These are phyloP conservation scores for Tripterygium wilfordii DNA, from an alignment of 177 flowering plant genomes.

Conservation along the genomic window DNA sequence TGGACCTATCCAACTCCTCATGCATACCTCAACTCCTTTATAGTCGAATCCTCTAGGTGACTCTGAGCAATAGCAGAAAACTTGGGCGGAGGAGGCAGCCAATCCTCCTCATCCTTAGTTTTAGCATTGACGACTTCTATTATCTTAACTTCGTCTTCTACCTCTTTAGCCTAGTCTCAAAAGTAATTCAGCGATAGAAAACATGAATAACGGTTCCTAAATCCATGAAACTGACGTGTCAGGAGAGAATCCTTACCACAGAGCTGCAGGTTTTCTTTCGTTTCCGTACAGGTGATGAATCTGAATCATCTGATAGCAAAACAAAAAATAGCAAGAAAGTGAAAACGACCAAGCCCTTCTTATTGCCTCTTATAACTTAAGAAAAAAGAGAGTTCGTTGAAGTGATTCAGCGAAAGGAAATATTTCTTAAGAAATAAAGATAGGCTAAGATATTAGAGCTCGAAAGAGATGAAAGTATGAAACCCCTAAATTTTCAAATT, in stretches of 20 bases:
- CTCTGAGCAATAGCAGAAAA: constrained; percentile 6
- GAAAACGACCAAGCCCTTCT: too few relatives aligned
- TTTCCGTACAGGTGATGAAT: constrained; percentile 18
- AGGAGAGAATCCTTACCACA: constrained; percentile 15
- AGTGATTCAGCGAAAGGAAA: too few relatives aligned
- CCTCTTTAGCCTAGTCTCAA: constrained; percentile 19
- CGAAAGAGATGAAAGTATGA: too few relatives aligned
- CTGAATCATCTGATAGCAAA: constrained; percentile 38
- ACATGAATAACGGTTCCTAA: too few relatives aligned
- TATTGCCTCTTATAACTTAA: too few relatives aligned
- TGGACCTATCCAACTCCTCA: too few relatives aligned
- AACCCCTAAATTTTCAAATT: too few relatives aligned
- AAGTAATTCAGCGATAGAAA: background rate
- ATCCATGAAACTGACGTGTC: too few relatives aligned
- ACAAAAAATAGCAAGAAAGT: too few relatives aligned
- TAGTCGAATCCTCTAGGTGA: constrained; percentile 39
- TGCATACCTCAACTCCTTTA: constrained; percentile 59
- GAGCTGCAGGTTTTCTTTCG: constrained; percentile 14
- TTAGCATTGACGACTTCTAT: constrained; percentile 15
- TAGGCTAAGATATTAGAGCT: background rate
- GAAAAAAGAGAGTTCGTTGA: too few relatives aligned
- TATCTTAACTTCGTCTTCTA: constrained; percentile 17
- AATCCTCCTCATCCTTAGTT: constrained; percentile 38
- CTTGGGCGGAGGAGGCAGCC: constrained; percentile 59
- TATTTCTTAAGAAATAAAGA: background rate